A percentile compares a stretch with the other conserved stretches of the same genome.
Conservation (phyloP, 805 yeast species). For the Candida takata region DNA sequence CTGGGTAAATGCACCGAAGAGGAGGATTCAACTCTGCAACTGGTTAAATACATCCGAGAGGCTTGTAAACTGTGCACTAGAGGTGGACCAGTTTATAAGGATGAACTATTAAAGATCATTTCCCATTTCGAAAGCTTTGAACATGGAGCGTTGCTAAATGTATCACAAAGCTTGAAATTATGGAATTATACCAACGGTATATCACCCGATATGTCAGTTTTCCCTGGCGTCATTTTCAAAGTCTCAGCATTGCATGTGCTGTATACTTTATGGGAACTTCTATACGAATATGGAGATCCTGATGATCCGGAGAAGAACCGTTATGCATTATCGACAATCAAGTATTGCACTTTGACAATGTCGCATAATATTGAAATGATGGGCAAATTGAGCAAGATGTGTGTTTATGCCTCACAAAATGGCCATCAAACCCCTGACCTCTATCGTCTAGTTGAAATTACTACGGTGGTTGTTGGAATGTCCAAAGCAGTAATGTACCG, state of each 20-base stretch:
- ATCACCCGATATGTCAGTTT: conserved; percentile 1
- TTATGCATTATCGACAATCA: conserved; percentile 15
- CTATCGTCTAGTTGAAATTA: conserved; percentile 14
- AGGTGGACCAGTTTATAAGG: conserved; percentile 5
- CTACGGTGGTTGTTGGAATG: conserved; percentile 1
- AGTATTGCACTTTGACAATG: conserved; percentile 16
- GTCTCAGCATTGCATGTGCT: conserved; percentile 8
- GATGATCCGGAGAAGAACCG: conserved; percentile 8
- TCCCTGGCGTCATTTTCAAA: conserved; percentile 5
- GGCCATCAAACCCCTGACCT: conserved; percentile 3
- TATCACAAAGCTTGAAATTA: conserved; percentile 8
- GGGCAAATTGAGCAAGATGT: conserved; percentile 9
- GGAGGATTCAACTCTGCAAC: too few species aligned
- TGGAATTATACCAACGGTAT: conserved; percentile 5
- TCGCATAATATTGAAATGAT: conserved; percentile 19
- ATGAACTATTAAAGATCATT: conserved; percentile 12
- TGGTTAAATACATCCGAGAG: too few species aligned
- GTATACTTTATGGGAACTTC: conserved; percentile 16
- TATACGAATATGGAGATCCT: conserved; percentile 8
- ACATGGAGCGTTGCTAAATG: conserved; percentile 4
- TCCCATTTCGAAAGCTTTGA: conserved; percentile 13
- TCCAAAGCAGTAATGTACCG: background rate
- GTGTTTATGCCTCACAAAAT: conserved; percentile 1
- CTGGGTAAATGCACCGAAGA: background rate
- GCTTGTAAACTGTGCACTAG: conserved; percentile 3